Conservation (phyloP, 208 protist genomes). For the Acanthamoeba divionensis region DNA sequence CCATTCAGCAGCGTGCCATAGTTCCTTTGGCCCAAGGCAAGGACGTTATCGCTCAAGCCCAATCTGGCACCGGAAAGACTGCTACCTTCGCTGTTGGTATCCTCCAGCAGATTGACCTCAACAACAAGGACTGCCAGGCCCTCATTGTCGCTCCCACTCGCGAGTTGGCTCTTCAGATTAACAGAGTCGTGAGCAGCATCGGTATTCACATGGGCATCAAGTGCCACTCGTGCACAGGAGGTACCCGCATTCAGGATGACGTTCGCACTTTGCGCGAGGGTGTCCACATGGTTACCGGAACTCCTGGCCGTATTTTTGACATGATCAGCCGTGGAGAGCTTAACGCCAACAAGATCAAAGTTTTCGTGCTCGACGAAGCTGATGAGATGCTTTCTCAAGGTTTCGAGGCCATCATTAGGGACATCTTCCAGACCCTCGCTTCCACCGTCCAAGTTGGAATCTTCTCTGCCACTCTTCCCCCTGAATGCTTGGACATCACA, state of each 20-base stretch:
- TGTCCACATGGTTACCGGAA: constrained; percentile 95
- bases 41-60: constrained; percentile 97
- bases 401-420: constrained; percentile 95
- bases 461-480: constrained; percentile 85
- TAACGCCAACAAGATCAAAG: too few relatives aligned
- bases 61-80: constrained; percentile 98
- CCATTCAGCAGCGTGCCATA: constrained; percentile 97
- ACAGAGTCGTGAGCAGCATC: constrained; percentile 87
- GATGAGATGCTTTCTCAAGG: constrained; percentile 95
- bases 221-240: constrained; percentile 88
- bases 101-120: constrained; percentile 89
- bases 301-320: constrained; percentile 95
- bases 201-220: constrained; percentile 91
- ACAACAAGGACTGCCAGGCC: constrained; percentile 86
- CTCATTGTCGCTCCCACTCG: constrained; percentile 94
- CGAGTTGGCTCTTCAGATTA: constrained; percentile 94
- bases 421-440: constrained; percentile 79
- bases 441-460: constrained; percentile 77
- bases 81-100: constrained; percentile 91
- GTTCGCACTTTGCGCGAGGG: constrained; percentile 62
- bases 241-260: constrained; percentile 90
- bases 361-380: too few relatives aligned
- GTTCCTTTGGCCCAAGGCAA: constrained; percentile 85
- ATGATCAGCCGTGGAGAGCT: not conserved
- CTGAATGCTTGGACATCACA: constrained; percentile 90